Evolutionary conservation across 1,139 yeast genomes (phyloP).

Genomic region (Pichia sp.): DNA sequence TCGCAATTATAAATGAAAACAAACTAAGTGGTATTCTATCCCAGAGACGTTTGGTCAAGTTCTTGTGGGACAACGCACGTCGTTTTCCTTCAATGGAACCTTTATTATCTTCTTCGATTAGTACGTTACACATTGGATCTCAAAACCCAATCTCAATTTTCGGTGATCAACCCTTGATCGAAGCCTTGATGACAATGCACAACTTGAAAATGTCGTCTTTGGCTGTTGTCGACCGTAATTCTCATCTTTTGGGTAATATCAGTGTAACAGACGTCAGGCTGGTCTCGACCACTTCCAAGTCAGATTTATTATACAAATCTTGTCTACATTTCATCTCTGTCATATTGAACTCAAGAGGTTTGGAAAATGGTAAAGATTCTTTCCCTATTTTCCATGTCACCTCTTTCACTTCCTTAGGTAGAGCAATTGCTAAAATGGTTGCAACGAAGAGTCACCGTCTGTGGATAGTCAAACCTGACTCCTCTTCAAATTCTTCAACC

Average conservation of each 20-base stretch:
- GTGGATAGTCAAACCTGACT: slow-evolving; percentile 75
- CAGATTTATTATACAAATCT: slow-evolving; percentile 71
- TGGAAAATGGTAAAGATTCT: slow-evolving; percentile 92
- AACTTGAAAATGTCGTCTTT: slow-evolving; percentile 78
- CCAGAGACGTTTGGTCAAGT: slow-evolving; percentile 78
- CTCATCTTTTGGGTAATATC: slow-evolving; percentile 79
- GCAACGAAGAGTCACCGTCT: slow-evolving; percentile 92
- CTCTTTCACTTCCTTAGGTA: slow-evolving; percentile 69
- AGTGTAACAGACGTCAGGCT: slow-evolving; percentile 90
- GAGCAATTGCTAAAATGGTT: slow-evolving; percentile 89
- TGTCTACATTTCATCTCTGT: slow-evolving; percentile 86
- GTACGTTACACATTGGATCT: slow-evolving; percentile 67
- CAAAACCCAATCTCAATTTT: slow-evolving; percentile 67
- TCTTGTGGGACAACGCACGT: slow-evolving; percentile 88
- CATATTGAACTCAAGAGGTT: slow-evolving; percentile 80
- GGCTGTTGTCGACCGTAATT: slow-evolving; percentile 84
- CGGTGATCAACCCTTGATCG: slow-evolving; percentile 83
- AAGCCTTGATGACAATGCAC: slow-evolving; percentile 84
- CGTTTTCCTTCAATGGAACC: slow-evolving; percentile 77
- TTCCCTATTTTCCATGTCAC: slow-evolving; percentile 95
- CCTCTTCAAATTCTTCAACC: slow-evolving; percentile 13
- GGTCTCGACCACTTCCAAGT: slow-evolving; percentile 79
- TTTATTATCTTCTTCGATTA: slow-evolving; percentile 60
- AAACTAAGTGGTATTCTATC: slow-evolving; percentile 74
- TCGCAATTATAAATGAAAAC: slow-evolving; percentile 66